Evolutionary conservation across 2,329 filamentous ascomycete species (phyloP), one percentile per base, ranked within the genome.

Genomic region (Ophiostoma perfectum): DNA sequence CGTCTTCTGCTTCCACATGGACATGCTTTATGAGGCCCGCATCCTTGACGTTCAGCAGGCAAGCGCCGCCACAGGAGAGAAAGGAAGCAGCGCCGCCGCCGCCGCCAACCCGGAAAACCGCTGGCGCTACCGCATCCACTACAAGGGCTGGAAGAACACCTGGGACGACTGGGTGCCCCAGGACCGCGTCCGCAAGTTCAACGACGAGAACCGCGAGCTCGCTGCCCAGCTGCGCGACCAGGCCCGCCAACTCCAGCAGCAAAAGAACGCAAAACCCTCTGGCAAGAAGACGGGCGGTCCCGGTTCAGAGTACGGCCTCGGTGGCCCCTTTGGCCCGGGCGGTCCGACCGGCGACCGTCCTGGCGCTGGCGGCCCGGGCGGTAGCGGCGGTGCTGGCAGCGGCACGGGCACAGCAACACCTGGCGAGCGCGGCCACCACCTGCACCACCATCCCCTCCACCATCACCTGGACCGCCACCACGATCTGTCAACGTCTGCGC

Each of bases 131-230:
- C 91, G 91, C 76, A 91, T 99, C 68, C 95, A 99, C 80, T 99
- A 99, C 82, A 98, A 98, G 80, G 95, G 95, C 75, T 99, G 95
- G 95, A 99, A 99, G 83, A 93, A 94, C 78, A 97, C 93, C 84
- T 99, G 95, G 95, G 95, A 99, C 81, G 95, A 99, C 81, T 98
- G 94, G 94, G 95, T 98, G 62, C 87, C 91, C 36, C 89, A 93
- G 78, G 94, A 98, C 78, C 91, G 95, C 73, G 89, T 99, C 70
- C 90, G 93, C 76, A 97, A 97, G 80, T 90, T 94, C 77, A 97
- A 89, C 66, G 92, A 96, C 68, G 95, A 98, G 80, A 97, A 98
- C 80, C 91, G 92, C 76, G 92, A 96, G 76, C 85, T 99, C 49
- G 93, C 94, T 36, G 82, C 83, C 68, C 89, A 90, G 77, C 83